A percentile compares a stretch with the other conserved stretches of the same genome.
These are phyloP conservation scores for Bolboschoenus planiculmis DNA, from an alignment of 176 grass and related monocot species.

Conservation along the genomic window DNA sequence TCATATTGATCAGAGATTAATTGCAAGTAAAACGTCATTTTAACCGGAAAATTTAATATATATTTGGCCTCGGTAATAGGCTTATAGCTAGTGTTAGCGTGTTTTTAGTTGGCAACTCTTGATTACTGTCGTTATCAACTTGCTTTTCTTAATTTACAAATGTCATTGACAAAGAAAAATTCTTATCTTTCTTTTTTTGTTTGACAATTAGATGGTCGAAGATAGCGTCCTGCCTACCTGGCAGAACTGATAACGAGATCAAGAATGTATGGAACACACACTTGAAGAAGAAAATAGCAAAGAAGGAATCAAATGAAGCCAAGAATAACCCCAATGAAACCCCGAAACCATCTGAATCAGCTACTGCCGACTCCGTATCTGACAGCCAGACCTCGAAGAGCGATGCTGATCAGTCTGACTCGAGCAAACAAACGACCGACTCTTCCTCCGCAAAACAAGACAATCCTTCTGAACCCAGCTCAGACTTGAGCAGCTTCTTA, in stretches of 20 bases:
- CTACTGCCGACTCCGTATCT: conserved; percentile 22
- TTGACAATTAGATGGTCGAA: conserved; percentile 61
- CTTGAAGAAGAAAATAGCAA: conserved; percentile 59
- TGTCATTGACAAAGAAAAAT: not conserved
- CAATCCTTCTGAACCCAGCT: conserved; percentile 24
- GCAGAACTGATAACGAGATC: conserved; percentile 98
- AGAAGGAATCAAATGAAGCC: not conserved
- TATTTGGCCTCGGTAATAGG: not conserved
- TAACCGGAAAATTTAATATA: not conserved
- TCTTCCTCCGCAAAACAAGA: not conserved
- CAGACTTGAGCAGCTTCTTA: not conserved
- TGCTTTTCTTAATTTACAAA: not conserved
- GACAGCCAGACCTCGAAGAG: conserved; percentile 12
- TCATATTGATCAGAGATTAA: not conserved
- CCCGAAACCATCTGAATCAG: conserved; percentile 23
- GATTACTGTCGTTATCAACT: not conserved
- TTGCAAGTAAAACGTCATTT: not conserved
- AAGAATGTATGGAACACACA: conserved; percentile 99
- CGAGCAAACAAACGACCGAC: conserved; percentile 17
- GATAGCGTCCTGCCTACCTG: conserved; percentile 72
- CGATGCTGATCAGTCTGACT: conserved; percentile 39
- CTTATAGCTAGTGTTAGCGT: not conserved
- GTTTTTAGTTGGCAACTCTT: not conserved
- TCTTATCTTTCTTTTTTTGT: not conserved
- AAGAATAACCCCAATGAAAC: conserved; percentile 4